Base-by-base conservation (phyloP, 2,329 filamentous ascomycete genomes). In the Dactylonectria macrodidyma region DNA sequence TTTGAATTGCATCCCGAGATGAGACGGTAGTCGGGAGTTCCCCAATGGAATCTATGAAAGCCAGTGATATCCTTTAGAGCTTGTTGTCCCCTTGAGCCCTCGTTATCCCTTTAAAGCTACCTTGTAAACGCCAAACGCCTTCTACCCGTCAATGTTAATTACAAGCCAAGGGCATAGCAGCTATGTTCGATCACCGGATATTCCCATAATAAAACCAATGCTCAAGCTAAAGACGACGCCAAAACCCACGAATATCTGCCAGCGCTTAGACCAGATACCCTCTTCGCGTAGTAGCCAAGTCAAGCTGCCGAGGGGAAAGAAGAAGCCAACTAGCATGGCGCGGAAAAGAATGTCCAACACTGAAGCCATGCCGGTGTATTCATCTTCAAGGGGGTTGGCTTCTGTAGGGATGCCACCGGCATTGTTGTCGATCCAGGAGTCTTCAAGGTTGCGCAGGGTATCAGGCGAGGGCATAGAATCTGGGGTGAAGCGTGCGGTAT, bases 291-390 rank as follows among this genome's bases (percentile, higher is more conserved):
- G 88, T 57, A 97, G 84, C 94, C 95, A 98, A 59, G 92, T 90
- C 64, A 95, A 84, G 75, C 93, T 95, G 0, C 94, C 95, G 10
- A 98, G 81, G 4, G 96, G 96, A 90, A 95, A 98, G 79, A 99
- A 93, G 84, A 98, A 99, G 0, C 96, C 96, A 76, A 96, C 93
- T 66, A 97, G 84, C 80, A 96, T 94, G 5, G 95, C 96, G 82
- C 92, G 93, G 66, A 98, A 86, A 84, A 98, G 89, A 76, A 97
- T 92, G 77, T 98, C 95, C 51, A 97, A 84, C 11, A 93, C 82
- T 2, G 81, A 77, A 16, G 84, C 80, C 62, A 88, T 84, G 30
- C 85, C 86, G 44, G 87, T 86, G 3, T 86, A 84, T 30, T 85
- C 84, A 38, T 87, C 84, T 71, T 86, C 85, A 1, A 76, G 58